Conservation (phyloP, 768 basidiomycete genomes). For the Mrakia gelida region DNA sequence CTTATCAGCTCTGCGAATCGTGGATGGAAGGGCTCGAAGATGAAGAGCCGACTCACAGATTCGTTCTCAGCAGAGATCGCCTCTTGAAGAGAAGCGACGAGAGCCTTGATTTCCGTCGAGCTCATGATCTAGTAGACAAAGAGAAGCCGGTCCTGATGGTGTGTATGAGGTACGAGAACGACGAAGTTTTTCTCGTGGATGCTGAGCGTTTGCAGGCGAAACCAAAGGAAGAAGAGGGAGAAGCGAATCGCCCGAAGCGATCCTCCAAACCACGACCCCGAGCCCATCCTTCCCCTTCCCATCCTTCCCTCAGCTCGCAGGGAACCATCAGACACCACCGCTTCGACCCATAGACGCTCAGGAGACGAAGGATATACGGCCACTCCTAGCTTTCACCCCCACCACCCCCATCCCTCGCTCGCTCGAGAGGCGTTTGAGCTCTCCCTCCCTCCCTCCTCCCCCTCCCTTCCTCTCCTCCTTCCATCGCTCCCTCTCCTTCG, state of each 20-base stretch:
- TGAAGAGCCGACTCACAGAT: not conserved
- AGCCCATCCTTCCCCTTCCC: not conserved
- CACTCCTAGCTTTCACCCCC: not conserved
- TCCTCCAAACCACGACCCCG: constrained; percentile 6
- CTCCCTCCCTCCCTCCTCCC: not conserved
- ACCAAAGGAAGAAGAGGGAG: not conserved
- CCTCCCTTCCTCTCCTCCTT: not conserved
- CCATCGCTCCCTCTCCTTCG: not conserved
- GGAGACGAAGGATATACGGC: not conserved
- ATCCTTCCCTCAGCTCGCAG: constrained; percentile 14
- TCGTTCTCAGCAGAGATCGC: constrained; percentile 6
- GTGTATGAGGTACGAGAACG: not conserved
- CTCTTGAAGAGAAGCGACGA: constrained; percentile 18
- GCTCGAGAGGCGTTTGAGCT: not conserved
- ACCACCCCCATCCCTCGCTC: not conserved
- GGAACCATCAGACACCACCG: no score
- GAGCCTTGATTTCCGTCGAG: constrained; percentile 18
- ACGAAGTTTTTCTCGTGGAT: not conserved
- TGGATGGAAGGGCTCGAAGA: not conserved
- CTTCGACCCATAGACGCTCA: no score
- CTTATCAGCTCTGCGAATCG: not conserved
- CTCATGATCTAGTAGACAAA: not conserved
- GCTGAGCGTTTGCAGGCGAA: not conserved
- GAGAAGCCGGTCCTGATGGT: not conserved
- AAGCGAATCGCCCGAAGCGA: not conserved